Base-by-base conservation (phyloP, 495 filamentous ascomycete genomes). In the Xylaria curta region DNA sequence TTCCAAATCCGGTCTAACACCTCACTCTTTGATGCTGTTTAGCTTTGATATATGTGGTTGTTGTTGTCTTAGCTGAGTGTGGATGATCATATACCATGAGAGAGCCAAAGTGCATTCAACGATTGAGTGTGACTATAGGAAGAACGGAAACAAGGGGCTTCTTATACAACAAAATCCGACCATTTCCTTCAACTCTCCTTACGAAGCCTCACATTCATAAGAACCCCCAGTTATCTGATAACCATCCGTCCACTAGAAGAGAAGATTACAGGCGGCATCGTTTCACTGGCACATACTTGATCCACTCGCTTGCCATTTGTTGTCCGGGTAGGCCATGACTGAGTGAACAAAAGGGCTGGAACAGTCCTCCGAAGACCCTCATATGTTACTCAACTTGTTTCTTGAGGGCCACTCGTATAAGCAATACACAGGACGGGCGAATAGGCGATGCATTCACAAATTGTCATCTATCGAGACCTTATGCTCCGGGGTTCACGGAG, bases 281-380 rank as follows among this genome's bases (percentile, higher is more conserved):
- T 46, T 62, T 64, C 51, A 71, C 69, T 71, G 47, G 69, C 53
- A 42, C 24, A 44, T 44, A 59, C 61, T 49, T 66, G 19, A 62
- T 66, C 69, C 69, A 66, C 69, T 71, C 49, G 13, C 61, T 28
- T 66, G 1, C 51, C 28, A 66, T 71, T 66, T 60, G 62, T 31
- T 59, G 53, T 51, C 44, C 17, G 49, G 31, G 44, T 60, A 44
- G 26, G 26, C 62, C 21, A 42, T 66, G 51, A 66, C 40, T 71
- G 53, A 66, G 26, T 42, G 38, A 46, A 36, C 49, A 33, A 26
- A 49, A 38, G 62, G 61, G 54, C 24, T 71, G 62, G 62, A 66
- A 21, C 21, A 15, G 10, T 65, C 46, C 61, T 47, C 68, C 15
- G 54, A 54, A 60, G 31, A 60, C 65, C 47, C 53, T 65, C 54